These are phyloP conservation scores for Dryas drummondii DNA, from an alignment of 306 rosid genomes.

Conservation along the genomic window DNA sequence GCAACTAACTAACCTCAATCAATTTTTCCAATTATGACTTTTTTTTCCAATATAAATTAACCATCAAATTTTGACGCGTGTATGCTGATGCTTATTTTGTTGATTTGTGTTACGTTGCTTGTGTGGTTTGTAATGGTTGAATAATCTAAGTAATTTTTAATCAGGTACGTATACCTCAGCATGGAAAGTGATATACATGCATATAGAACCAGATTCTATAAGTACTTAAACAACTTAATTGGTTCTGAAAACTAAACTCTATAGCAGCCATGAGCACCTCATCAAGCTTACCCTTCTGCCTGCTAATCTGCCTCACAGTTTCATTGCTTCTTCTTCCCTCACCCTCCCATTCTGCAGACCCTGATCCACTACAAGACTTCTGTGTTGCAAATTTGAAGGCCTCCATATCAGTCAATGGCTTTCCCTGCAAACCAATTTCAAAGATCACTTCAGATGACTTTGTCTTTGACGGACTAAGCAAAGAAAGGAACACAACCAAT, in stretches of 20 bases:
- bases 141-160: too few relatives aligned
- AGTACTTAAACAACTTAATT: neutral
- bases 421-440: constrained; percentile 42
- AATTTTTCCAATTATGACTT: neutral
- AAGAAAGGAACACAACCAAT: constrained; percentile 40
- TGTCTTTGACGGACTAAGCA: constrained; percentile 42
- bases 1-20: constrained; percentile 6
- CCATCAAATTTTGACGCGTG: neutral
- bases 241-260: neutral
- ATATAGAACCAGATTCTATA: neutral
- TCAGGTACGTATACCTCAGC: neutral
- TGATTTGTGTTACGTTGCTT: neutral
- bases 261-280: constrained; percentile 18
- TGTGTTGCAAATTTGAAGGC: constrained; percentile 34
- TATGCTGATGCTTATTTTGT: neutral
- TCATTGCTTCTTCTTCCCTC: constrained; percentile 22
- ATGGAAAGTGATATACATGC: neutral
- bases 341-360: constrained; percentile 34
- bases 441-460: constrained; percentile 39
- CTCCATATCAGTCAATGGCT: constrained; percentile 34
- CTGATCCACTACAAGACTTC: constrained; percentile 46
- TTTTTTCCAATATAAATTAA: neutral
- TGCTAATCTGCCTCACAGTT: constrained; percentile 21
- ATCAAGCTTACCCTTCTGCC: constrained; percentile 16
- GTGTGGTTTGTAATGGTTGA: neutral